phyloP scores from a whole-genome alignment of 2,329 filamentous ascomycete species.

The Saccharata proteae region DNA sequence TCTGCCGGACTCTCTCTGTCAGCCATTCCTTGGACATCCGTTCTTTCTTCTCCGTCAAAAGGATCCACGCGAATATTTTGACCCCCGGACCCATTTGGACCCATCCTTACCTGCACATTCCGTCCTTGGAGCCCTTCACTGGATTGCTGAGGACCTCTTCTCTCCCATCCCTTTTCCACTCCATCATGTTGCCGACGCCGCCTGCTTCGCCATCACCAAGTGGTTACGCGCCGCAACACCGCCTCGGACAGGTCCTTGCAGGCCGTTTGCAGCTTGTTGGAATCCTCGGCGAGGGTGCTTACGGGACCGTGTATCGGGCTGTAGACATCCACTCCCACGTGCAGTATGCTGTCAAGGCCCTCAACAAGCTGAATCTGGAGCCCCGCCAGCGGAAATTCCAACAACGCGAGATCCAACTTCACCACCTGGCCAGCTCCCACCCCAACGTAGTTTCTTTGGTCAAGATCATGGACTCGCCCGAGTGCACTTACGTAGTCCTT shows the following conservation, averaged over 20 bases:
- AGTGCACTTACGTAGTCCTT: constrained; percentile 92
- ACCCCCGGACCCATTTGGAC: constrained; percentile 1
- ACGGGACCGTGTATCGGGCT: constrained; percentile 90
- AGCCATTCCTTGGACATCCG: constrained; percentile 5
- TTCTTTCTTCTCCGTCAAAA: constrained; percentile 7
- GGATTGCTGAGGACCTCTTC: constrained; percentile 25
- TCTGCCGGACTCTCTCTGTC: neutral
- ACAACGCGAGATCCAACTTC: constrained; percentile 81
- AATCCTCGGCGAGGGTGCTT: constrained; percentile 86
- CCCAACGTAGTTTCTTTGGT: constrained; percentile 87
- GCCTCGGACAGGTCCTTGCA: constrained; percentile 72
- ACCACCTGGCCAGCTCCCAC: constrained; percentile 80
- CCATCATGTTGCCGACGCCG: constrained; percentile 38
- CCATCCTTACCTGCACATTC: constrained; percentile 2
- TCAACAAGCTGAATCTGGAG: constrained; percentile 90
- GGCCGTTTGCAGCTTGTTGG: constrained; percentile 71
- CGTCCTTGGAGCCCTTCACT: constrained; percentile 21
- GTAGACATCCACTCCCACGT: constrained; percentile 69
- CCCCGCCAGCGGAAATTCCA: constrained; percentile 80
- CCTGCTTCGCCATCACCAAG: constrained; percentile 35
- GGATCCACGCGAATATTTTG: too few relatives aligned
- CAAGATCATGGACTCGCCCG: constrained; percentile 81
- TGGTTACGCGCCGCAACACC: constrained; percentile 51
- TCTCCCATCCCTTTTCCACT: constrained; percentile 8
- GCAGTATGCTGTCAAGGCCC: constrained; percentile 88